Base-by-base conservation (phyloP, 257 asterid genomes). In the Nicotiana obtusifolia region DNA sequence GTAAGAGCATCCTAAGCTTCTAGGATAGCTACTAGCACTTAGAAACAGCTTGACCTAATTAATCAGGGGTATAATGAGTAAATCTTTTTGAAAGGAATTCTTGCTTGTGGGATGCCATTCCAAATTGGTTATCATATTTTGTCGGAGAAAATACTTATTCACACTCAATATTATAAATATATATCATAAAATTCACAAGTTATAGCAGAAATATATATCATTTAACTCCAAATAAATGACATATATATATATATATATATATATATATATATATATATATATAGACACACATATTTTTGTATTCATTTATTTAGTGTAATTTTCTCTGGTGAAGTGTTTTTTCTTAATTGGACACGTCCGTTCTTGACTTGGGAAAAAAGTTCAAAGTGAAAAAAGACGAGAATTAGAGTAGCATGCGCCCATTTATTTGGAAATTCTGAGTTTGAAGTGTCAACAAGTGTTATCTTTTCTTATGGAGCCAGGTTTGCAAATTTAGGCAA, bases 1-100 rank as follows among this genome's bases (percentile, higher is more conserved):
- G 80, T 49, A 49, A 75, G 62, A 75, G 80, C 26, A 75, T 75
- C 80, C 80, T 24, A 75, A 75, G 80, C 62, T 75, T 75, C 62
- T 47, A 7, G 9, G 79, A 75, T 75, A 75, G 62, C 24, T 75
- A 75, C 79, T 47, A 75, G 24, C 79, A 75, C 62, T 75, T 75
- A 16, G 62, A 75, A 75, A 52, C 19, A 49, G 59, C 10, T 71
- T 71, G 77, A 44, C 78, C 49, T 71, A 71, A 44, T 71, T 71
- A 71, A 75, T 75, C 15, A 24, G 30, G 44, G 59, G 62, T 49
- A 1, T 49, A 26, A 75, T 26, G 62, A 49, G 80, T 75, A 41
- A 47, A 49, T 7, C 14, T 75, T 75, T 11, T 49, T 75, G 41
- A 14, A 7, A 24, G 49, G n/a, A 22, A 15, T 75, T 75, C 16